Conservation (phyloP, 441 rosid species). For the Bruguiera hainesii region DNA sequence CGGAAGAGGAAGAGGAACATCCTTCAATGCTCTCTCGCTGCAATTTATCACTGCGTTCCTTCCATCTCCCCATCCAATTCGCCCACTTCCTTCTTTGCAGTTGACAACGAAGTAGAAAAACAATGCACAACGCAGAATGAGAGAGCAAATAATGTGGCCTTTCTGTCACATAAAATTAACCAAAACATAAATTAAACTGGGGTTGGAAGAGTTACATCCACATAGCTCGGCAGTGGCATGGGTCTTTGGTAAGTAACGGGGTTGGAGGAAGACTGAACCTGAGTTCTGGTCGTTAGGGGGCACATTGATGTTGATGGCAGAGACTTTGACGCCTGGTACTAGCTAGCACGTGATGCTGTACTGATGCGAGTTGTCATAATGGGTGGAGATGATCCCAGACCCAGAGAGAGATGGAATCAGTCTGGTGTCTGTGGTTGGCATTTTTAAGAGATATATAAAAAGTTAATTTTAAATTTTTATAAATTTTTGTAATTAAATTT, state of each 20-base stretch:
- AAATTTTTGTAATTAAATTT: slow-evolving; percentile 19
- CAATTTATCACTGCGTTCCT: slow-evolving; percentile 12
- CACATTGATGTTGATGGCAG: slow-evolving; percentile 49
- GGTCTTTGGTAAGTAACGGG: slow-evolving; percentile 41
- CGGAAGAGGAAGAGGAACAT: slow-evolving; percentile 12
- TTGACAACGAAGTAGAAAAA: slow-evolving; percentile 20
- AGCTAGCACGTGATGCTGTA: slow-evolving; percentile 1
- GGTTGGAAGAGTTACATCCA: slow-evolving; percentile 17
- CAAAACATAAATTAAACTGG: background rate
- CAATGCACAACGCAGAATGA: background rate
- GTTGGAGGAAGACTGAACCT: slow-evolving; percentile 21
- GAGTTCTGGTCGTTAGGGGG: slow-evolving; percentile 31
- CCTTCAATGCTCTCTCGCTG: slow-evolving; percentile 16
- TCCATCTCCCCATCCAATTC: slow-evolving; percentile 17
- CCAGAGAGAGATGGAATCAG: slow-evolving; percentile 16
- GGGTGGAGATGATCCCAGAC: slow-evolving; percentile 3
- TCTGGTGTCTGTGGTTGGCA: slow-evolving; percentile 14
- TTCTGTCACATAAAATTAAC: background rate
- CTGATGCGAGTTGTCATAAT: slow-evolving; percentile 12
- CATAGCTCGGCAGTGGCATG: slow-evolving; percentile 16
- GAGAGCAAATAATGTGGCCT: background rate
- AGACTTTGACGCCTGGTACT: slow-evolving; percentile 7
- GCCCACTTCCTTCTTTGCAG: slow-evolving; percentile 20
- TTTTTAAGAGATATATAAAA: background rate
- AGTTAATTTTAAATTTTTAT: no score